Evolutionary conservation across 805 yeast genomes (phyloP).

Genomic region (Kluyveromyces wickerhamii): DNA sequence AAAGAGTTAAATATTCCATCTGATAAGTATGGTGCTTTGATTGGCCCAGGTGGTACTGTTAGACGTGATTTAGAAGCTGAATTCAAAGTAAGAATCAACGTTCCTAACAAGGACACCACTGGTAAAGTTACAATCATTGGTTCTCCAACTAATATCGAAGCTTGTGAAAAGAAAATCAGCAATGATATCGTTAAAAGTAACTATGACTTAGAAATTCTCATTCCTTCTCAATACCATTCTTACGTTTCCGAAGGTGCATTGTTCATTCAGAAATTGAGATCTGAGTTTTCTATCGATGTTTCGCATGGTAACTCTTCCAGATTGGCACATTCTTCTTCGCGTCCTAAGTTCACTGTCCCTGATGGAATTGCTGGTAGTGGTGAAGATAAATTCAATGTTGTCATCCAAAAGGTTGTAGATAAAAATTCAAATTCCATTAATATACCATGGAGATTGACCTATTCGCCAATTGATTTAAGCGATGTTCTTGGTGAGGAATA

Average conservation of each 20-base stretch:
- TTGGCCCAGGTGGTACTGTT: constrained; percentile 75
- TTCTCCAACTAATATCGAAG: constrained; percentile 53
- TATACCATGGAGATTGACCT: constrained; percentile 62
- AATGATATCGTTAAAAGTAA: constrained; percentile 52
- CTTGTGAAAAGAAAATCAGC: constrained; percentile 52
- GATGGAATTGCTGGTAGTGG: constrained; percentile 37
- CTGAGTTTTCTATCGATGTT: constrained; percentile 48
- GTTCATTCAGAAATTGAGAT: constrained; percentile 45
- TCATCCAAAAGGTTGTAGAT: constrained; percentile 33
- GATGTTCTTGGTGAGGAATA: constrained; percentile 20
- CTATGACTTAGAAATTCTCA: constrained; percentile 41
- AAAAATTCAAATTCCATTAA: constrained; percentile 21
- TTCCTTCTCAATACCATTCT: constrained; percentile 52
- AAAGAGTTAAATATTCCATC: constrained; percentile 54
- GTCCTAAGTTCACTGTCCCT: constrained; percentile 36
- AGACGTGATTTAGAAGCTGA: constrained; percentile 68
- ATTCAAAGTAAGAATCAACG: constrained; percentile 50
- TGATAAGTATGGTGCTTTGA: constrained; percentile 63
- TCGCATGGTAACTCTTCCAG: constrained; percentile 46
- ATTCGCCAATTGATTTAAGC: constrained; percentile 28
- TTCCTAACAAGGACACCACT: constrained; percentile 54
- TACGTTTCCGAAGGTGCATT: constrained; percentile 63
- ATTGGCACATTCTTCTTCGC: constrained; percentile 44
- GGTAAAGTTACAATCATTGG: constrained; percentile 54
- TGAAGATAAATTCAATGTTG: constrained; percentile 39